Evolutionary conservation across 2,329 filamentous ascomycete species (phyloP).

Genomic region (Pseudocercospora cruenta): DNA sequence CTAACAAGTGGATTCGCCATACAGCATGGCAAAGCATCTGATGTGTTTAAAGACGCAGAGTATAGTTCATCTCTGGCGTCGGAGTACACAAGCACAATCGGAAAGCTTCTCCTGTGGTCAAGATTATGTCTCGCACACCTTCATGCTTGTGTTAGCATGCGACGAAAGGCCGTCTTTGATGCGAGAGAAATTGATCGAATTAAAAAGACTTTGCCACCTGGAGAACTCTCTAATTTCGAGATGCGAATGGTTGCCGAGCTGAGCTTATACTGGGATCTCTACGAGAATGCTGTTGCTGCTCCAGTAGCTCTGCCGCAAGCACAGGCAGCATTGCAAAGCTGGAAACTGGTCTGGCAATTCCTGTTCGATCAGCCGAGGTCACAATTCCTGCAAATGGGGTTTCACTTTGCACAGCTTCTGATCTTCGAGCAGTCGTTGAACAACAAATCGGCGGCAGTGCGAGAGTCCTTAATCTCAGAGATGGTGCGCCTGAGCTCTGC

Average conservation of each 20-base stretch:
- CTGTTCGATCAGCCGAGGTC: slow-evolving; percentile 50
- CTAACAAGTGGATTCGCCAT: slow-evolving; percentile 14
- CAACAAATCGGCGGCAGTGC: slow-evolving; percentile 27
- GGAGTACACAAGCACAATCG: slow-evolving; percentile 4
- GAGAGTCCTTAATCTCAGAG: slow-evolving; percentile 33
- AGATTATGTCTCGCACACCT: slow-evolving; percentile 48
- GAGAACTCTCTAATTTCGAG: slow-evolving; percentile 50
- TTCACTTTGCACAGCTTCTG: slow-evolving; percentile 50
- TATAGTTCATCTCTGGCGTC: slow-evolving; percentile 11
- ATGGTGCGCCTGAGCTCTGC: slow-evolving; percentile 47
- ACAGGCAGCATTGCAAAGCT: slow-evolving; percentile 16
- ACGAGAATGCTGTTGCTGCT: slow-evolving; percentile 43
- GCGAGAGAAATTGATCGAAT: slow-evolving; percentile 45
- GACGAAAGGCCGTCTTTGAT: slow-evolving; percentile 48
- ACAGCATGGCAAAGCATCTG: slow-evolving; percentile 9
- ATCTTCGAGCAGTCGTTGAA: slow-evolving; percentile 48
- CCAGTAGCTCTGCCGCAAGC: slow-evolving; percentile 15
- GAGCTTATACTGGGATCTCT: slow-evolving; percentile 51
- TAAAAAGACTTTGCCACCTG: slow-evolving; percentile 42
- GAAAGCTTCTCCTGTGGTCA: slow-evolving; percentile 14
- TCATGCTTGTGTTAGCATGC: slow-evolving; percentile 44
- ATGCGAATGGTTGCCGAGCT: slow-evolving; percentile 53
- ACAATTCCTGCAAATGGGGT: slow-evolving; percentile 53
- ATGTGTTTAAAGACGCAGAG: slow-evolving; percentile 6
- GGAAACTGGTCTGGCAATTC: slow-evolving; percentile 36